Percentiles rank a stretch among this genome's conserved stretches.
Evolutionary conservation across 768 basidiomycete species (phyloP).

Genomic region (Sporobolomyces roseus): DNA sequence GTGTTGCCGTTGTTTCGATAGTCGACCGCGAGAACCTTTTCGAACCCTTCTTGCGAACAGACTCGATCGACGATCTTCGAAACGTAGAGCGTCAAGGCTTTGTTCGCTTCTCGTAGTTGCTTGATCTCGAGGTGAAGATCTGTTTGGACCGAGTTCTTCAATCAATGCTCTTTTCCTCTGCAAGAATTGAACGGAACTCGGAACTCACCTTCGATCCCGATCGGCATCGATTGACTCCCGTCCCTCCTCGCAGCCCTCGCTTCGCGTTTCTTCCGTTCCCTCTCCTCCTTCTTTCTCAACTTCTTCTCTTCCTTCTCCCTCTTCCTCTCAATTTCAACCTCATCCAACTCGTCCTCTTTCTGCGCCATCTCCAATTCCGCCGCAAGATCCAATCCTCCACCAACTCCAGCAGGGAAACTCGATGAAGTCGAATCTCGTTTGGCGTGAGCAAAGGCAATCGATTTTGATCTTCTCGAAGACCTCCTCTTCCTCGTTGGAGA

Average conservation of each 20-base stretch:
- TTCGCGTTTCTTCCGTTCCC: slow-evolving; percentile 18
- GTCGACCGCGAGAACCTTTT: slow-evolving; percentile 90
- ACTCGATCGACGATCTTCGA: slow-evolving; percentile 98
- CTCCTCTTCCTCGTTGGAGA: neutral
- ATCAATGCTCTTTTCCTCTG: no score
- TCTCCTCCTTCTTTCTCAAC: slow-evolving; percentile 13
- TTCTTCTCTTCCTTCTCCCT: slow-evolving; percentile 18
- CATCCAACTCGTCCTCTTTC: slow-evolving; percentile 20
- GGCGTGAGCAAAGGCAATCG: slow-evolving; percentile 10
- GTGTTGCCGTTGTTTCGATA: slow-evolving; percentile 26
- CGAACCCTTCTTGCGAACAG: slow-evolving; percentile 92
- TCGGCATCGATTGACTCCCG: slow-evolving; percentile 13
- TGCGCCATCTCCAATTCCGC: slow-evolving; percentile 42
- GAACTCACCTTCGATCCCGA: slow-evolving; percentile 8
- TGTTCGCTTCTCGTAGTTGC: slow-evolving; percentile 43
- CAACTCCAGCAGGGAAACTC: neutral
- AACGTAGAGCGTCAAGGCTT: slow-evolving; percentile 83
- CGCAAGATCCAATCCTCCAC: slow-evolving; percentile 41
- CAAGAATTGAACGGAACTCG: no score
- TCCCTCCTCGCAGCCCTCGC: slow-evolving; percentile 21
- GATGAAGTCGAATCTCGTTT: neutral
- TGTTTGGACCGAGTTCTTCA: neutral
- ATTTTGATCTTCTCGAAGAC: neutral
- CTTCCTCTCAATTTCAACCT: slow-evolving; percentile 5
- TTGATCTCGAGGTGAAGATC: slow-evolving; percentile 35